Conservation (phyloP, 371 early-diverging fungal species). For the Blyttiomyces sp. region DNA sequence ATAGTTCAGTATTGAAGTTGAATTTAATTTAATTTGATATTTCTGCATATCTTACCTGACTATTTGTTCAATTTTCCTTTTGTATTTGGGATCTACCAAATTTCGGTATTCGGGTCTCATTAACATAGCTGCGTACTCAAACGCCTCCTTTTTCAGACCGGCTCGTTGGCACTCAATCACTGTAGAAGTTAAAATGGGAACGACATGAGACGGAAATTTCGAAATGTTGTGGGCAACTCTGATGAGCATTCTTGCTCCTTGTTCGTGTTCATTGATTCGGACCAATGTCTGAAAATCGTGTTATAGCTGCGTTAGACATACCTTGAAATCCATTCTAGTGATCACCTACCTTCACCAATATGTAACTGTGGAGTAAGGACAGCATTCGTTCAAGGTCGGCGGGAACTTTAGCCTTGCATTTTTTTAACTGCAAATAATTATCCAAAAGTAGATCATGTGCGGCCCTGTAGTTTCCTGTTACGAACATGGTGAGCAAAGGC, state of each 20-base stretch:
- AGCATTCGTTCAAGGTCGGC: conserved; percentile 50
- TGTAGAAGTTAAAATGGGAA: conserved; percentile 55
- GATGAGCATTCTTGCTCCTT: conserved; percentile 48
- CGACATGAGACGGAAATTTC: conserved; percentile 49
- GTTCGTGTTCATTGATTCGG: conserved; percentile 39
- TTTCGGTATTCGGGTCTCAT: conserved; percentile 54
- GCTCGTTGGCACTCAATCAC: conserved; percentile 53
- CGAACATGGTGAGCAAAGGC: conserved; percentile 1
- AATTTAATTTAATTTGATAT: background rate
- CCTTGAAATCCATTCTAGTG: background rate
- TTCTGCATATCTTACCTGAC: conserved; percentile 33
- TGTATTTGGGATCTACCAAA: conserved; percentile 49
- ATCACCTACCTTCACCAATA: conserved; percentile 48
- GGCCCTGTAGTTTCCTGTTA: conserved; percentile 47
- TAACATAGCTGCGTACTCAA: conserved; percentile 48
- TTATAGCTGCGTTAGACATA: too few relatives aligned
- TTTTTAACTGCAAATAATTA: conserved; percentile 37
- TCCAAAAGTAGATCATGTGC: conserved; percentile 52
- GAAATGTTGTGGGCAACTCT: conserved; percentile 46
- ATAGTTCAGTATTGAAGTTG: background rate
- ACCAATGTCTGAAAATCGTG: conserved; percentile 43
- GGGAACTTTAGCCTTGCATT: conserved; percentile 36
- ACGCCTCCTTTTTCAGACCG: conserved; percentile 42
- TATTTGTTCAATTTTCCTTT: conserved; percentile 51
- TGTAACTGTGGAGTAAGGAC: conserved; percentile 53